Conservation (phyloP, 202 grass and related monocot genomes). For the Sporobolus alterniflorus region DNA sequence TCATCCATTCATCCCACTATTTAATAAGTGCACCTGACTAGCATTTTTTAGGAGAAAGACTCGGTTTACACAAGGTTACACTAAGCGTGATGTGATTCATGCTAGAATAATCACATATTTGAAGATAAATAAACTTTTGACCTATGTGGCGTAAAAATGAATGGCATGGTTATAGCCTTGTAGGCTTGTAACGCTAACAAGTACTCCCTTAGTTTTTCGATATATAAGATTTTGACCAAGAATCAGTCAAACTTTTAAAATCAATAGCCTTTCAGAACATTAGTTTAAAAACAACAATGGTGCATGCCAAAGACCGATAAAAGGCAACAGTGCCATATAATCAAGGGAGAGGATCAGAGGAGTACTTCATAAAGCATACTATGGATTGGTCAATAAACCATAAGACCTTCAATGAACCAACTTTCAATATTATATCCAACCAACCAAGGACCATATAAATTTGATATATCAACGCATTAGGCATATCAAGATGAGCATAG, state of each 20-base stretch:
- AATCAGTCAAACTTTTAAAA: background rate
- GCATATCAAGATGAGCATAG: background rate
- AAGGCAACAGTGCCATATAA: background rate
- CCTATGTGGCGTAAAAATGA: background rate
- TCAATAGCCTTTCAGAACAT: background rate
- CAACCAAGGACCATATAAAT: slow-evolving; percentile 1
- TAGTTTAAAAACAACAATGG: background rate
- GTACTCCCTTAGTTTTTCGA: background rate
- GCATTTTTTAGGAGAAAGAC: background rate
- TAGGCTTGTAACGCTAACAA: background rate
- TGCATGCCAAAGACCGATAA: background rate
- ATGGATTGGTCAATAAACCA: background rate
- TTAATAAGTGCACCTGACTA: background rate
- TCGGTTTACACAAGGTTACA: background rate
- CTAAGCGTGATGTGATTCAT: background rate
- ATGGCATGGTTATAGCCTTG: background rate
- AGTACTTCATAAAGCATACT: background rate
- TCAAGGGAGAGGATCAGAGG: background rate
- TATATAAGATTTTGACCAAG: background rate
- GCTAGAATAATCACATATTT: background rate
- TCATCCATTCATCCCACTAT: background rate
- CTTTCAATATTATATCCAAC: background rate
- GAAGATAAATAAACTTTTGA: background rate
- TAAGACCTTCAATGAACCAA: background rate
- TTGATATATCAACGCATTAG: slow-evolving; percentile 1